Conservation (phyloP, 2,329 filamentous ascomycete genomes). For the Sclerotinia subarctica region DNA sequence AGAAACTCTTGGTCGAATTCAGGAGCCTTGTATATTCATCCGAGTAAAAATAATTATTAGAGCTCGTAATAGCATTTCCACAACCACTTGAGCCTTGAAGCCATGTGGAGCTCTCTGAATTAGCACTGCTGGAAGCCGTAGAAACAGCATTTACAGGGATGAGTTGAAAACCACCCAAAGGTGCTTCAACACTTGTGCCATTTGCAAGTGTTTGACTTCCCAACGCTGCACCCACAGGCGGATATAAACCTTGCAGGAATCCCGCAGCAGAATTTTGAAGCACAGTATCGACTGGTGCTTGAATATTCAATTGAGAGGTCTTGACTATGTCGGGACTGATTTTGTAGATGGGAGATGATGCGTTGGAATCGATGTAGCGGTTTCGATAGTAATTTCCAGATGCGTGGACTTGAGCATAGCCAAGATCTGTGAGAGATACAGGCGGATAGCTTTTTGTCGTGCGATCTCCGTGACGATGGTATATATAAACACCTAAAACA, state of each 20-base stretch:
- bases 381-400: constrained; percentile 73
- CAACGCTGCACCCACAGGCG: constrained; percentile 58
- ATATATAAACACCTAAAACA: constrained; percentile 74
- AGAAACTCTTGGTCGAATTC: constrained; percentile 57
- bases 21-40: constrained; percentile 46
- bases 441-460: constrained; percentile 73
- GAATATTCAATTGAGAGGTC: constrained; percentile 67
- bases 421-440: constrained; percentile 72
- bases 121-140: constrained; percentile 50
- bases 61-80: constrained; percentile 52
- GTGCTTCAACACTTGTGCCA: constrained; percentile 61
- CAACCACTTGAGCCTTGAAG: constrained; percentile 58
- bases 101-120: constrained; percentile 56
- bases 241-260: constrained; percentile 85
- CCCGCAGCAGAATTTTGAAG: constrained; percentile 75
- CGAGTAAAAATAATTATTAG: constrained; percentile 53
- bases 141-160: constrained; percentile 67
- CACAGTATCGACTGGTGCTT: constrained; percentile 70
- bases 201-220: constrained; percentile 66
- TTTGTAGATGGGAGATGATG: constrained; percentile 57
- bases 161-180: constrained; percentile 79
- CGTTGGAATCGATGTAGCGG: constrained; percentile 66
- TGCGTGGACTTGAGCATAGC: constrained; percentile 70
- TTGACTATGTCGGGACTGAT: constrained; percentile 66
- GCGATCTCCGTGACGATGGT: constrained; percentile 86